Base-by-base conservation (phyloP, 306 rosid species). In the Glycine latifolia region DNA sequence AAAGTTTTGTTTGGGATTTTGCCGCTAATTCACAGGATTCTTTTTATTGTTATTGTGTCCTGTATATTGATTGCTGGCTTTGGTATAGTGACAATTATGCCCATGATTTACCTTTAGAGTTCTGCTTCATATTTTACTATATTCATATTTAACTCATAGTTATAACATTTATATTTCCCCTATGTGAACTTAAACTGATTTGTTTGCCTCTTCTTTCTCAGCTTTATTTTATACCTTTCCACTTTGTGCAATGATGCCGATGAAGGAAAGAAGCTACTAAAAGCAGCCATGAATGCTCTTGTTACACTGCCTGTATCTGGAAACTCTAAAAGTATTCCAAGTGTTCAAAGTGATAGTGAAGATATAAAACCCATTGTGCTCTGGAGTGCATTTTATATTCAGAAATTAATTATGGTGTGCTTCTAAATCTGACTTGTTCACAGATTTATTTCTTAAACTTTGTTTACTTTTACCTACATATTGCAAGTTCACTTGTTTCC, bases 321-420 rank as follows among this genome's bases (percentile, higher is more conserved):
- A 86, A 85, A 69, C 75, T 66, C 89, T 66, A 92, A 88, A 82
- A 83, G 84, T 71, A 72, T 79, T 86, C 84, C 93, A 6, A 41
- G 61, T 61, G 87, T 26, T 81, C 87, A 82, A 79, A 86, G 81
- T 83, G 92, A 76, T 53, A 78, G 83, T 46, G 87, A 82, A 56
- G 90, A 86, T 65, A 52, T n/a, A 78, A 89, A 89, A 77, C 91
- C 92, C 17, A 53, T 61, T 46, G 85, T 92, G 79, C 90, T 95
- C 72, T 95, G 99, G 99, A 91, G 91, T 41, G 90, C 89, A 43
- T 49, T 78, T 75, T 95, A 90, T 89, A 83, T 91, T 86, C 99
- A 95, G 89, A 95, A 90, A 76, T 76, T 84, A 61, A 84, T 87
- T 50, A 76, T 0, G 90, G 97, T 91, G 13, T 75, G 91, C 79